A percentile compares a stretch with the other conserved stretches of the same genome.
Evolutionary conservation across 192 early-diverging fungal species (phyloP).

Genomic region (Umbelopsis ramanniana): DNA sequence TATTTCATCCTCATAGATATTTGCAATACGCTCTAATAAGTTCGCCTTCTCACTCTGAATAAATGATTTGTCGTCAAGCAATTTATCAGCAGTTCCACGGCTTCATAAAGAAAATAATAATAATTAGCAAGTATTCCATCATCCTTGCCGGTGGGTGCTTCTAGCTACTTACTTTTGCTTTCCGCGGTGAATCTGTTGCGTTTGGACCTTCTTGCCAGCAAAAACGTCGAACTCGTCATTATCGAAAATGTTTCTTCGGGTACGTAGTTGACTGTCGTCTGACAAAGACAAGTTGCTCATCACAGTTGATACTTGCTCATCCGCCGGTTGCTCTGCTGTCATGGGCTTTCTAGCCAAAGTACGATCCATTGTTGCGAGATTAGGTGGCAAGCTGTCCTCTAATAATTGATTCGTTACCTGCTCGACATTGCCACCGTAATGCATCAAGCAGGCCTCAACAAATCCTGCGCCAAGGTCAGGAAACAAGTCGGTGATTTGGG

Average conservation of each 20-base stretch:
- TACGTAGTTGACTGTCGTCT: conserved; percentile 51
- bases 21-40: conserved; percentile 50
- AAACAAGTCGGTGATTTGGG: conserved; percentile 86
- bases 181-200: conserved; percentile 68
- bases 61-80: conserved; percentile 63
- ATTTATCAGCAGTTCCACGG: conserved; percentile 43
- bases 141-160: too few relatives aligned
- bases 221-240: conserved; percentile 95
- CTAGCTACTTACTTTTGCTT: conserved; percentile 64
- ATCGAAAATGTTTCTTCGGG: conserved; percentile 86
- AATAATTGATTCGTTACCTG: conserved; percentile 78
- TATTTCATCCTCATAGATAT: conserved; percentile 85
- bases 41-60: conserved; percentile 52
- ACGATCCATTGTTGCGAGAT: conserved; percentile 70
- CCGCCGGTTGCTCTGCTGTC: neutral
- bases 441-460: conserved; percentile 82
- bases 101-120: conserved; percentile 34
- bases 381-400: conserved; percentile 73
- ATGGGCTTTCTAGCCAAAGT: conserved; percentile 45
- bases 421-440: conserved; percentile 70
- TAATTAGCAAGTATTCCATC: neutral
- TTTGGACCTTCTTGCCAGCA: conserved; percentile 62
- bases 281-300: neutral
- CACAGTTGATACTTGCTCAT: conserved; percentile 15
- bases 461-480: conserved; percentile 91